Base-by-base conservation (phyloP, 2,329 filamentous ascomycete species). In the Sphaceloma murrayae region DNA sequence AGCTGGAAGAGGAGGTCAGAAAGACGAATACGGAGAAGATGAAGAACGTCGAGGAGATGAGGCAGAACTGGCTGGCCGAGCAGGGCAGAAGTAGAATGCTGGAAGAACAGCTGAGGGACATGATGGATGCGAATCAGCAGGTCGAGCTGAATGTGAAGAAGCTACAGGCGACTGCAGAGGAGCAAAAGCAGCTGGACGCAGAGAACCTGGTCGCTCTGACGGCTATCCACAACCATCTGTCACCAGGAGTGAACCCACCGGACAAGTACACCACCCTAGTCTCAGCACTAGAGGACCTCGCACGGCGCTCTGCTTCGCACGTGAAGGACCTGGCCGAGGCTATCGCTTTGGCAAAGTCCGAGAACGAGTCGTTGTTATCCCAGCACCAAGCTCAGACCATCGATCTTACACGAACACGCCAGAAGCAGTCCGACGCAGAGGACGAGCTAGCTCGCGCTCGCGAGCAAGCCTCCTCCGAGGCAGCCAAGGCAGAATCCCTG, bases 1-100 rank as follows among this genome's bases (percentile, higher is more conserved):
- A 71, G 6, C 70, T 94, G 1, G 76, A 87, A 54, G 68, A 74
- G 11, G 83, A 94, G 53, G 65, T 94, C 11, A 77, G 85, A 45
- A 74, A 72, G 39, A 61, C 81, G 14, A 21, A 40, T 11, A n/a
- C 10, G 4, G 43, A 5, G 69, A 78, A 43, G 70, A 76, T 45
- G 64, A 64, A 74, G 32, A 64, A 68, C 10, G 72, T 51, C 5
- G 43, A 48, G 17, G 47, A 44, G 11, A 40, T 46, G 10, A 45
- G 46, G 6, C 31, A 30, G 8, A 46, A 43, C 5, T 40, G 38
- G 17, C 27, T 34, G 7, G 63, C 80, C 33, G 65, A 78, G n/a
- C 74, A 72, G 55, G 70, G 77, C 2, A 78, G 88, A 52, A 70
- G 78, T 44, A 78, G 78, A 45, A 66, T 69, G 31, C 67, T 81